Evolutionary conservation across 768 basidiomycete genomes (phyloP).

Genomic region (Boletus reticulatus): DNA sequence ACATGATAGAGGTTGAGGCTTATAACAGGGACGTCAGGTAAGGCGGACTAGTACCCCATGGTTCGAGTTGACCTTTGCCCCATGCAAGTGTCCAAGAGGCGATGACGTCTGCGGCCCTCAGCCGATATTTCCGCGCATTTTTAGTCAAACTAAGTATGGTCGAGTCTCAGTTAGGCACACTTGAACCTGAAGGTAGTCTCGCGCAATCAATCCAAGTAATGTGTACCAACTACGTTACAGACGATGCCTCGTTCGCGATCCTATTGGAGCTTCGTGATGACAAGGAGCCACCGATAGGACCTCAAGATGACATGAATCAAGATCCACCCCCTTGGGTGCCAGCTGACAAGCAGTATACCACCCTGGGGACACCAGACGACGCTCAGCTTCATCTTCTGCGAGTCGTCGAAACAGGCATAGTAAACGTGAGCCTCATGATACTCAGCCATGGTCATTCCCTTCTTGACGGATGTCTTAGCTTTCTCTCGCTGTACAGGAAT

Average conservation of each 20-base stretch:
- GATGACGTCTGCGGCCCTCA: conserved; percentile 59
- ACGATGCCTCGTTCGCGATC: conserved; percentile 77
- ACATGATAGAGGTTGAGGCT: conserved; percentile 68
- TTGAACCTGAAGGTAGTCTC: conserved; percentile 50
- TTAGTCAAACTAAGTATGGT: conserved; percentile 78
- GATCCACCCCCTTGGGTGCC: conserved; percentile 82
- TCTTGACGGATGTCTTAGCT: conserved; percentile 41
- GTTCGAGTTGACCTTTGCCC: conserved; percentile 1
- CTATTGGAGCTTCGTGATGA: conserved; percentile 78
- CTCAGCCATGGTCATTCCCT: neutral
- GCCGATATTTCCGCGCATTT: conserved; percentile 80
- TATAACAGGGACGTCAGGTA: conserved; percentile 73
- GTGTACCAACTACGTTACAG: conserved; percentile 31
- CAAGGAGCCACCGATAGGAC: conserved; percentile 49
- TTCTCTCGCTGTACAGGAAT: conserved; percentile 78
- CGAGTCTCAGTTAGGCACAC: conserved; percentile 64
- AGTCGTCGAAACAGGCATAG: conserved; percentile 80
- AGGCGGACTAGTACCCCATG: neutral
- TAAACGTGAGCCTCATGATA: conserved; percentile 52
- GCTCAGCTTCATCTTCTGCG: conserved; percentile 74
- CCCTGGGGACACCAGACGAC: conserved; percentile 57
- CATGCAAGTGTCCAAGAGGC: conserved; percentile 63
- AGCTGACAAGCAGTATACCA: conserved; percentile 67
- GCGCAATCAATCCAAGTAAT: neutral
- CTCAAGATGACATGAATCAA: conserved; percentile 43